Conservation (phyloP, 805 yeast genomes). For the Vanderwaltozyma verrucispora region DNA sequence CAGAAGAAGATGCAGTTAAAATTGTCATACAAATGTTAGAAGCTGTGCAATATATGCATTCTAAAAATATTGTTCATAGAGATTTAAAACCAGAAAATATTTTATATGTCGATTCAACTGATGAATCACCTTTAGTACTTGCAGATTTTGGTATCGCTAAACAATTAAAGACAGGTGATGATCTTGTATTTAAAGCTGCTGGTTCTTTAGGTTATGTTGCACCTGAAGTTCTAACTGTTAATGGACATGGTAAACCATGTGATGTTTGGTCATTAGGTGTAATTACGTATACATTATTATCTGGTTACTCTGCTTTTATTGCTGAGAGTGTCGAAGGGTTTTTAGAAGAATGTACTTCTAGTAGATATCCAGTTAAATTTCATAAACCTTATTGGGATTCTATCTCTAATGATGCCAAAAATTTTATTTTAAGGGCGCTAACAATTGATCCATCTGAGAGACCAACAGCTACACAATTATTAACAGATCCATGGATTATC, state of each 20-base stretch:
- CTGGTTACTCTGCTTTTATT: constrained; percentile 88
- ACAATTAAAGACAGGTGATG: constrained; percentile 47
- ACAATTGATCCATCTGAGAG: constrained; percentile 58
- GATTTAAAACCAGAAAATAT: constrained; percentile 94
- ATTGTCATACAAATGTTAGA: constrained; percentile 64
- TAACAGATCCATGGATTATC: constrained; percentile 69
- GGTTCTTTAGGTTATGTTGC: constrained; percentile 97
- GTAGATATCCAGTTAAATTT: constrained; percentile 68
- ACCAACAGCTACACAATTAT: constrained; percentile 55
- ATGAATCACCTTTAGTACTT: constrained; percentile 63
- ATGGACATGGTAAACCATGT: constrained; percentile 91
- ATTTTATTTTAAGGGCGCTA: constrained; percentile 62
- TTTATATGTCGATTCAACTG: constrained; percentile 49
- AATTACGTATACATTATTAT: constrained; percentile 76
- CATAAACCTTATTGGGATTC: constrained; percentile 81
- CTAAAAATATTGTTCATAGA: constrained; percentile 73
- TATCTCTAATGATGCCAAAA: constrained; percentile 70
- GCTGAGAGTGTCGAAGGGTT: constrained; percentile 78
- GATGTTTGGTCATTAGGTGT: constrained; percentile 96
- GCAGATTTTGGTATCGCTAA: constrained; percentile 97
- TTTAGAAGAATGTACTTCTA: constrained; percentile 61
- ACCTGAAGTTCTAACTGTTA: constrained; percentile 75
- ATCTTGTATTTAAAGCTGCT: constrained; percentile 59
- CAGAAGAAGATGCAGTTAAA: constrained; percentile 77
- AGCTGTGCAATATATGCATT: constrained; percentile 74